Conservation (phyloP, 352 stramenopile species). For the Globisporangium orthogonon region DNA sequence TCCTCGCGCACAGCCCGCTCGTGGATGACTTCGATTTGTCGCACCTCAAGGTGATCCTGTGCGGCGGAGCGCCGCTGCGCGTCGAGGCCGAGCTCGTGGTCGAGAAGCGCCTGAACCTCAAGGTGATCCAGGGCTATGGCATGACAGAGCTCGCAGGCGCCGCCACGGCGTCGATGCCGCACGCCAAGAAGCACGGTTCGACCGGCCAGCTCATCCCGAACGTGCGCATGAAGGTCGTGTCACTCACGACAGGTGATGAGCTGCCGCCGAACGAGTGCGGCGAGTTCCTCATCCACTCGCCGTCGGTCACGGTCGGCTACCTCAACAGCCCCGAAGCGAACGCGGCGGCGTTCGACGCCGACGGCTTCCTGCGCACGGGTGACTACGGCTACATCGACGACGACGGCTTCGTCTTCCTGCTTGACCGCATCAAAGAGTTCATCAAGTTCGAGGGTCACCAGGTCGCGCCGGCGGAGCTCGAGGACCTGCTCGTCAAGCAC, state of each 20-base stretch:
- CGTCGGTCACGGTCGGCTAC: constrained; percentile 90
- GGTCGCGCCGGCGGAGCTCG: constrained; percentile 88
- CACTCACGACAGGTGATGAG: constrained; percentile 32
- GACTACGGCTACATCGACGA: constrained; percentile 90
- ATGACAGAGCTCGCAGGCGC: constrained; percentile 45
- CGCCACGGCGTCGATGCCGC: constrained; percentile 16
- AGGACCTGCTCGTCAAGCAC: constrained; percentile 83
- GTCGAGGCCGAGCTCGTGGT: constrained; percentile 52
- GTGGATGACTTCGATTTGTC: constrained; percentile 87
- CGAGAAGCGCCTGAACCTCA: constrained; percentile 44
- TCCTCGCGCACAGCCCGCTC: constrained; percentile 79
- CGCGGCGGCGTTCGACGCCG: constrained; percentile 54
- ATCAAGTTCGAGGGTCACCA: constrained; percentile 94
- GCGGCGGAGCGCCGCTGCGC: constrained; percentile 78
- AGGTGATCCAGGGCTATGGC: constrained; percentile 38
- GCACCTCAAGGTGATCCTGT: constrained; percentile 56
- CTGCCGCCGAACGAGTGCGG: constrained; percentile 34
- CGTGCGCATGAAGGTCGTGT: constrained; percentile 41
- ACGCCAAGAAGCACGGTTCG: not conserved
- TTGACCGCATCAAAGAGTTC: constrained; percentile 91
- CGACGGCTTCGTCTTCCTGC: constrained; percentile 89
- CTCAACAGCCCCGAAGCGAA: constrained; percentile 85
- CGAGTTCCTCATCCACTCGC: constrained; percentile 81
- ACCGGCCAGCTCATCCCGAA: constrained; percentile 46
- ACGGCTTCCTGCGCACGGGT: constrained; percentile 85